Conservation (phyloP, 306 rosid species). For the Glycine tomentella region DNA sequence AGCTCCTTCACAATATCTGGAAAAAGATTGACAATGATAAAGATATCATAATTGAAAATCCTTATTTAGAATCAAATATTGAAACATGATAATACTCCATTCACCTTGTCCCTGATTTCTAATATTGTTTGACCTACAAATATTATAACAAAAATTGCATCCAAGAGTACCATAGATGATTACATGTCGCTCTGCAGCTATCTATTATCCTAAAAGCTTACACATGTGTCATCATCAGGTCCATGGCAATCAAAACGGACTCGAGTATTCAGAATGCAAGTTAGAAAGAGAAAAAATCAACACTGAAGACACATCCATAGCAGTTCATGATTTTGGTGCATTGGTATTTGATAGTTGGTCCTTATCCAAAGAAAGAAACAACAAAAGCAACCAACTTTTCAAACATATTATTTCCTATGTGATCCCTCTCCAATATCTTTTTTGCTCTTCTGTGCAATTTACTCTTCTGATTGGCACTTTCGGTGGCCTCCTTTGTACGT, state of each 20-base stretch:
- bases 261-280: background rate
- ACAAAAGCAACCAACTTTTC: background rate
- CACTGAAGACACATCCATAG: background rate
- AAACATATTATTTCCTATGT: background rate
- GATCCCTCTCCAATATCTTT: background rate
- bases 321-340: background rate
- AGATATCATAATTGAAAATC: slow-evolving; percentile 14
- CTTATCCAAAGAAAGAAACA: background rate
- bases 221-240: background rate
- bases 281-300: slow-evolving; percentile 11
- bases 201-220: slow-evolving; percentile 21
- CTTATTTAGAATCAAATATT: background rate
- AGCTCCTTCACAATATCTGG: slow-evolving; percentile 83
- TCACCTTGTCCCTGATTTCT: background rate
- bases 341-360: slow-evolving; percentile 5
- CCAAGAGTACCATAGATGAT: background rate
- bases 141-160: background rate
- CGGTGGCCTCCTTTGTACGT: background rate
- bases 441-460: background rate
- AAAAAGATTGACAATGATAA: slow-evolving; percentile 34
- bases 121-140: background rate
- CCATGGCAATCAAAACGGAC: background rate
- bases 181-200: slow-evolving; percentile 17
- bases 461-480: background rate
- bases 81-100: slow-evolving; percentile 11